Base-by-base conservation (phyloP, 140 eudicot genomes). In the Cichorium intybus region DNA sequence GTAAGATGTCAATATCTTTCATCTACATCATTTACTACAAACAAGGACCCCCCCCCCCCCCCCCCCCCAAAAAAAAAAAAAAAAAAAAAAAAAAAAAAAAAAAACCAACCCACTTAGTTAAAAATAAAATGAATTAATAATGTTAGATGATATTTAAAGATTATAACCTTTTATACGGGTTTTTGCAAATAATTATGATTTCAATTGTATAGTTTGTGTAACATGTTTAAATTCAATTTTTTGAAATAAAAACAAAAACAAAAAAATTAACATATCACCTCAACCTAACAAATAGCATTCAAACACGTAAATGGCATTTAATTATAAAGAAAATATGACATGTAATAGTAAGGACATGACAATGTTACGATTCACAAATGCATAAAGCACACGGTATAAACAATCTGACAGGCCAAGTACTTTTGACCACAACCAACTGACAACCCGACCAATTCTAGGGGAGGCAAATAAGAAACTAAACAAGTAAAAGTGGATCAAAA, bases 1-100 rank as follows among this genome's bases (percentile, higher is more conserved):
- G 75, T 67, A 68, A 67, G 65, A 60, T 60, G 80, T 68, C 75
- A 14, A 28, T 75, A 45, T 75, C 75, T 60, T 51, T 60, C 50
- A 66, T 74, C 62, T 57, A 74, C 55, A 33, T 47, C 68, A 74
- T 75, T 68, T 75, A 60, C 49, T 75, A 52, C 24, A 60, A 51
- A 52, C 26, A 49, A 57, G 41, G 50, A 50, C 51, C 2, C 16
- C 57, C 61, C 55, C 24, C 11, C 59, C 69, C 17, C 34, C 37
- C 37, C 8, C 37, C 37, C 37, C 37, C 37, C 46, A 37, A 0
- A 37, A 37, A 37, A n/a, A 43, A 43, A 31, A 17, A 0, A 20
- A 21, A 9, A 6, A 3, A 21, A 37, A 12, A 12, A 24, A 26
- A 16, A 12, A 7, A 10, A 21, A 66, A 59, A 21, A 11, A 21